Evolutionary conservation across 1,284 basidiomycete genomes (phyloP).

Genomic region (Fomitopsis betulina): DNA sequence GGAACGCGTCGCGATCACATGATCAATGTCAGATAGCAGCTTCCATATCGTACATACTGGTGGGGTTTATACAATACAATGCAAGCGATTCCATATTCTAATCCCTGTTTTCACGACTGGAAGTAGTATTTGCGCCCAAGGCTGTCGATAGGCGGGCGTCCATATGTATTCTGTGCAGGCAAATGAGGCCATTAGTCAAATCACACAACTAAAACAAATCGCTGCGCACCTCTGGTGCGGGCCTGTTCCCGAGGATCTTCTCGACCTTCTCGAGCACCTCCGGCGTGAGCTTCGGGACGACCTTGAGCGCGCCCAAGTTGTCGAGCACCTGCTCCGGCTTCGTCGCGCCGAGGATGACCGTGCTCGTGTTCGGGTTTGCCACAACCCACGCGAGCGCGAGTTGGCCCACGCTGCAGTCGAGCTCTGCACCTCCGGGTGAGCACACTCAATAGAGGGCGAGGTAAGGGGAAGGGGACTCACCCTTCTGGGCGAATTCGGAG

Average conservation of each 20-base stretch:
- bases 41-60: no score
- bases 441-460: no score
- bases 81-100: background rate
- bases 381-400: slow-evolving; percentile 74
- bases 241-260: slow-evolving; percentile 53
- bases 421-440: slow-evolving; percentile 28
- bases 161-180: slow-evolving; percentile 19
- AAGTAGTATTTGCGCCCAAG: slow-evolving; percentile 14
- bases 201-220: no score
- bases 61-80: background rate
- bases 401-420: slow-evolving; percentile 52
- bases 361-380: slow-evolving; percentile 51
- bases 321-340: slow-evolving; percentile 59
- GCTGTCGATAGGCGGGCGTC: slow-evolving; percentile 24
- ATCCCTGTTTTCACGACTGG: background rate
- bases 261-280: slow-evolving; percentile 66
- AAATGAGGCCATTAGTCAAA: background rate
- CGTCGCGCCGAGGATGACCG: slow-evolving; percentile 58
- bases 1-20: background rate
- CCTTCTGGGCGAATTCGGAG: slow-evolving; percentile 59
- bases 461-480: slow-evolving; percentile 13
- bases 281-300: slow-evolving; percentile 65
- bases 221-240: slow-evolving; percentile 29
- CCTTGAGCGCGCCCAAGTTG: slow-evolving; percentile 68
- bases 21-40: background rate